These are phyloP conservation scores for Geotrichum klebahnii DNA, from an alignment of 1,139 yeast species.

Conservation along the genomic window DNA sequence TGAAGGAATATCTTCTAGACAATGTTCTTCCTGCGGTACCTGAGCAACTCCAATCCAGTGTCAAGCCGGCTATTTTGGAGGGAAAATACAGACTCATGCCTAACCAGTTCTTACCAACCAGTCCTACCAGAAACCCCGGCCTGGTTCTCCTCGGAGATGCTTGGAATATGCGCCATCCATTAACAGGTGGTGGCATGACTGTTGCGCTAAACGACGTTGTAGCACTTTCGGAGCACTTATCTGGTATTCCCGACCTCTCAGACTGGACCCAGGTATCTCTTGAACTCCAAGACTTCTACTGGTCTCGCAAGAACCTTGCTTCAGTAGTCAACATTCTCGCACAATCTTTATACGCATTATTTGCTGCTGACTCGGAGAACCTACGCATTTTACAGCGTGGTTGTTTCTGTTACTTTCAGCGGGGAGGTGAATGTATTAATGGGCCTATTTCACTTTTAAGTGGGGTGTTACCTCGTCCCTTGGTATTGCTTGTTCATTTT, in stretches of 20 bases:
- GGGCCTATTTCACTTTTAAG: slow-evolving; percentile 82
- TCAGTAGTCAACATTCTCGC: slow-evolving; percentile 87
- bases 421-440: slow-evolving; percentile 74
- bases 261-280: slow-evolving; percentile 52
- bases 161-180: slow-evolving; percentile 94
- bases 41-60: slow-evolving; percentile 56
- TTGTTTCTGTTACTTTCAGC: slow-evolving; percentile 77
- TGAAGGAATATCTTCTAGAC: slow-evolving; percentile 55
- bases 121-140: slow-evolving; percentile 61
- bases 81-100: slow-evolving; percentile 78
- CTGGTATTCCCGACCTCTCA: slow-evolving; percentile 28
- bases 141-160: slow-evolving; percentile 87
- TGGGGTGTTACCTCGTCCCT: slow-evolving; percentile 75
- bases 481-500: slow-evolving; percentile 73
- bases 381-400: slow-evolving; percentile 75
- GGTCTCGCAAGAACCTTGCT: slow-evolving; percentile 70
- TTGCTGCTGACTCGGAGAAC: slow-evolving; percentile 75
- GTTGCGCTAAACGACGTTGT: slow-evolving; percentile 90
- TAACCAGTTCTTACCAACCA: slow-evolving; percentile 82
- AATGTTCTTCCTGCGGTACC: slow-evolving; percentile 73
- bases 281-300: slow-evolving; percentile 69
- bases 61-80: slow-evolving; percentile 51
- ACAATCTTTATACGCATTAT: slow-evolving; percentile 80
- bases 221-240: slow-evolving; percentile 56
- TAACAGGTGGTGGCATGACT: slow-evolving; percentile 99